Evolutionary conservation across 345 rosid species (phyloP).

Genomic region (Eutrema yunnanense): DNA sequence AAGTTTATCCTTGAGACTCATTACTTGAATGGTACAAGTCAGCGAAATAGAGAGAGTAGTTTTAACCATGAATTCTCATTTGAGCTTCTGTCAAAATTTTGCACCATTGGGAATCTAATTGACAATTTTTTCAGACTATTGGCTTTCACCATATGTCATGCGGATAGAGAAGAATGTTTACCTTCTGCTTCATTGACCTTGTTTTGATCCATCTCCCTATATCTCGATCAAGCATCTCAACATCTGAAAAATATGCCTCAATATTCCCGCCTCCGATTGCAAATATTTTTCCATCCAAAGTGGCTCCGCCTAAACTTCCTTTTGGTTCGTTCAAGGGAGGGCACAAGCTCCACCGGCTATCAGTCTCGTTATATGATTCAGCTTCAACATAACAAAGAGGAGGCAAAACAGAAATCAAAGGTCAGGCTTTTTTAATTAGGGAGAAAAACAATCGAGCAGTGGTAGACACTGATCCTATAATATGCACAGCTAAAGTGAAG

Average conservation of each 20-base stretch:
- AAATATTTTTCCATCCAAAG: constrained; percentile 47
- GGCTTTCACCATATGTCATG: constrained; percentile 9
- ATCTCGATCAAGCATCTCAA: constrained; percentile 79
- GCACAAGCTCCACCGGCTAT: constrained; percentile 50
- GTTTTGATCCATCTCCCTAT: constrained; percentile 60
- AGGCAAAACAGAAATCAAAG: constrained; percentile 3
- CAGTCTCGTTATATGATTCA: constrained; percentile 54
- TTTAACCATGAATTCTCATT: neutral
- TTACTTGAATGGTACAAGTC: neutral
- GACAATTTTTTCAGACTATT: neutral
- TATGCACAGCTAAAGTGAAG: constrained; percentile 3
- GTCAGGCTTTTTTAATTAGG: neutral
- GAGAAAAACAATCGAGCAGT: neutral
- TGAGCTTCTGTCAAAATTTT: neutral
- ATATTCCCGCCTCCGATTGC: constrained; percentile 76
- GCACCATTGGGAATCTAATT: neutral
- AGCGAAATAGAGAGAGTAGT: neutral
- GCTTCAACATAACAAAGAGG: constrained; percentile 36
- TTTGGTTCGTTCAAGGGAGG: constrained; percentile 45
- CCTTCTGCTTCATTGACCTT: constrained; percentile 66
- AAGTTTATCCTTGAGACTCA: neutral
- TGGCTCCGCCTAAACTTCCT: constrained; percentile 64
- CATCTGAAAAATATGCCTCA: constrained; percentile 45
- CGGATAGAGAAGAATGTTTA: constrained; percentile 19
- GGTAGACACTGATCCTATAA: neutral